Percentiles rank a stretch among this genome's conserved stretches.
Conservation (phyloP, 2,329 filamentous ascomycete genomes). For the Xylaria sp. region DNA sequence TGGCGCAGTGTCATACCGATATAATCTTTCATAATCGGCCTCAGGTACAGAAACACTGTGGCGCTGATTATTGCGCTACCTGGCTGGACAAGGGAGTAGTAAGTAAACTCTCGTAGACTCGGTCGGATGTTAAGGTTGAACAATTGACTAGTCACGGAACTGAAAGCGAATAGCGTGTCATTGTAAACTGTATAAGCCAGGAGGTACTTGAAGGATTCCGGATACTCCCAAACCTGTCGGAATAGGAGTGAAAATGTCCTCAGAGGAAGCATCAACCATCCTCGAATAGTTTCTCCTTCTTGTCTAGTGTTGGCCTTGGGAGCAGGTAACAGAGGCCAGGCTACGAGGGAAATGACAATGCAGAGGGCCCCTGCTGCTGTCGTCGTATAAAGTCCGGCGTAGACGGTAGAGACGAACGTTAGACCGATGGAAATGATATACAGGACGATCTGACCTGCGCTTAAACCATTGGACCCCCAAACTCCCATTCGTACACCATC, state of each 20-base stretch:
- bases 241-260: conserved; percentile 19
- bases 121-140: conserved; percentile 29
- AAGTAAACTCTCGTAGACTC: conserved; percentile 27
- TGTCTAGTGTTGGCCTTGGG: conserved; percentile 1
- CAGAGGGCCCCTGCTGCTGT: conserved; percentile 23
- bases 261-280: conserved; percentile 21
- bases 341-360: conserved; percentile 16
- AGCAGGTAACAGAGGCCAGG: conserved; percentile 18
- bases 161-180: conserved; percentile 23
- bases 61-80: conserved; percentile 7
- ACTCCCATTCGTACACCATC: conserved; percentile 24
- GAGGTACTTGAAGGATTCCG: conserved; percentile 27
- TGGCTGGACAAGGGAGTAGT: conserved; percentile 28
- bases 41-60: conserved; percentile 13
- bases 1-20: conserved; percentile 20
- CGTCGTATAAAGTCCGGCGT: conserved; percentile 28
- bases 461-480: conserved; percentile 25
- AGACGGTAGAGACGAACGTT: conserved; percentile 16
- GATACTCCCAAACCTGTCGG: conserved; percentile 23
- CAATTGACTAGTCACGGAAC: conserved; percentile 17
- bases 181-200: conserved; percentile 24
- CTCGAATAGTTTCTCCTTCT: not conserved
- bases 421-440: conserved; percentile 22
- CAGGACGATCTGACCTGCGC: conserved; percentile 18
- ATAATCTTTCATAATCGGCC: not conserved